Base-by-base conservation (phyloP, 2,329 filamentous ascomycete genomes). In the Helminthosporium solani region DNA sequence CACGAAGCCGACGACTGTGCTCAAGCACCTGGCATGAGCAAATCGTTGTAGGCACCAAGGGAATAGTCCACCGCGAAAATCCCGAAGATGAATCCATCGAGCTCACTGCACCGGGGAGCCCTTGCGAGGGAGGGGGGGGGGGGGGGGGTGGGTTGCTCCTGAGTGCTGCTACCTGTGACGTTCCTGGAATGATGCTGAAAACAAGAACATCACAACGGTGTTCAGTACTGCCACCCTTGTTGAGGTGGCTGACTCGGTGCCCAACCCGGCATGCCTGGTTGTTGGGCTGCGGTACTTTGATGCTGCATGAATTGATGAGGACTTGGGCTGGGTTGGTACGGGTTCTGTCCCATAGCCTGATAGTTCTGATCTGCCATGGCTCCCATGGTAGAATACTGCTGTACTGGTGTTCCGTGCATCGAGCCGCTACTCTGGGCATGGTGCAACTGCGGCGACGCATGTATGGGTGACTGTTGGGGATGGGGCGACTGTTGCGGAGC, bases 211-310 rank as follows among this genome's bases (percentile, higher is more conserved):
- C 23, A 31, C 19, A 8, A 18, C 38, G 35, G 36, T 11, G 41
- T 44, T 57, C 62, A 68, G 52, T 69, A 69, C 43, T 63, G 63
- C 69, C 72, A 74, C 46, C 71, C 70, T 57, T 73, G 73, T 45
- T 71, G 66, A 57, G 70, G 72, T 33, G 63, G 59, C 47, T 68
- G 68, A n/a, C 67, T 68, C 39, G 73, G 70, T 47, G 74, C 68
- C 76, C 75, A 78, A 33, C 74, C 74, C 52, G 75, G 75, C 75
- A 78, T 78, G 31, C 74, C 72, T n/a, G 74, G 73, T 54, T 78
- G 76, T 51, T 73, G 73, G 25, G 66, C 67, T 36, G 69, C 66
- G 21, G 60, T 66, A 28, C 66, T 73, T 45, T 72, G 71, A 36
- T 72, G 70, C 28, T 72, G 70, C 61, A 75, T 72, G 60, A 72